These are phyloP conservation scores for Quercus wislizeni DNA, from an alignment of 306 rosid species.

Conservation along the genomic window DNA sequence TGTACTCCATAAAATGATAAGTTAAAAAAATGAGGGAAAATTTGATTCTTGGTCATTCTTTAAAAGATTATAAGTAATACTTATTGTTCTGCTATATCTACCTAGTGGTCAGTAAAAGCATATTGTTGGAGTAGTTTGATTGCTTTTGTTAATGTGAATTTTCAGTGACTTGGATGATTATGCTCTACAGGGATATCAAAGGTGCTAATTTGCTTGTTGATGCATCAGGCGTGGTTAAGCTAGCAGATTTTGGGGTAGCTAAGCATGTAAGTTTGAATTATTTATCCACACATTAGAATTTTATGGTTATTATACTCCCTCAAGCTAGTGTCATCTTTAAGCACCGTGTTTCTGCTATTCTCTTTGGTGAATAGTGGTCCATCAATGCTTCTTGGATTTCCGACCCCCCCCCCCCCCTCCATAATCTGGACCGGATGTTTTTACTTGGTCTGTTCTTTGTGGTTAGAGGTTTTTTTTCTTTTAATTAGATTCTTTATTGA, in stretches of 20 bases:
- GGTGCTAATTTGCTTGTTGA: constrained; percentile 96
- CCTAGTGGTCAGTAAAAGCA: not conserved
- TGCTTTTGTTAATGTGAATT: constrained; percentile 14
- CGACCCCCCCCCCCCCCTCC: not conserved
- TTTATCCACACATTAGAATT: constrained; percentile 1
- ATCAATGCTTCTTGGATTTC: not conserved
- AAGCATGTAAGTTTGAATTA: constrained; percentile 65
- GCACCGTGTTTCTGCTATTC: not conserved
- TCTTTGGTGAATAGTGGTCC: not conserved
- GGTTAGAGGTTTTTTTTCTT: not conserved
- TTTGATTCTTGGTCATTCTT: not conserved
- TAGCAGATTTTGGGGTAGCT: constrained; percentile 97
- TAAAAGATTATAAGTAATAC: not conserved
- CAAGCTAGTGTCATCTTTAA: not conserved
- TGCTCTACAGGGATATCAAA: constrained; percentile 78
- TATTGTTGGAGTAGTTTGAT: constrained; percentile 5
- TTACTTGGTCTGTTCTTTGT: not conserved
- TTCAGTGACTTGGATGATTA: constrained; percentile 5
- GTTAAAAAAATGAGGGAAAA: no score
- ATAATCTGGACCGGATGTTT: not conserved
- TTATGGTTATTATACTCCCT: not conserved
- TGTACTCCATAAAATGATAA: not conserved
- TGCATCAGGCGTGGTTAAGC: constrained; percentile 78
- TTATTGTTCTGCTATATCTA: not conserved
- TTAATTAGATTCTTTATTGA: not conserved